Evolutionary conservation across 495 filamentous ascomycete species (phyloP).

Genomic region (Xeromyces bisporus): DNA sequence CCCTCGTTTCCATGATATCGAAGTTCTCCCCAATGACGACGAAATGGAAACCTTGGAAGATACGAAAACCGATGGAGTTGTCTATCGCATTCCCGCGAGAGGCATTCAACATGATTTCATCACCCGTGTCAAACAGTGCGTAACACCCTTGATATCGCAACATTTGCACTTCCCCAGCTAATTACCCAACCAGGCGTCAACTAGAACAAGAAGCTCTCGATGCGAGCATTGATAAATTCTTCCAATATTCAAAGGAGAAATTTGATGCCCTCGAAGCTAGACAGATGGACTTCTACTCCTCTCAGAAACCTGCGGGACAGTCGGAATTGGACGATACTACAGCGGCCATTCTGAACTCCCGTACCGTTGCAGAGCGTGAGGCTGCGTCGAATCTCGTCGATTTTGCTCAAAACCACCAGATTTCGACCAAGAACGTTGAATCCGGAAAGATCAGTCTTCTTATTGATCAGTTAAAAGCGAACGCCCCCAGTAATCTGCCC

Average conservation of each 20-base stretch:
- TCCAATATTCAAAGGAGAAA: constrained; percentile 10
- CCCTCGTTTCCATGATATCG: constrained; percentile 59
- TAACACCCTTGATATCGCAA: neutral
- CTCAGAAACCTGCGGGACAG: constrained; percentile 3
- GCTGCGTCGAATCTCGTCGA: constrained; percentile 14
- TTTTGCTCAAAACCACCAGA: constrained; percentile 10
- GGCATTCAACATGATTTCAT: constrained; percentile 68
- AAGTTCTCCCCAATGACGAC: constrained; percentile 40
- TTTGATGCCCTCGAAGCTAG: constrained; percentile 10
- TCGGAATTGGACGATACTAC: constrained; percentile 6
- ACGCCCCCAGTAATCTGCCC: constrained; percentile 8
- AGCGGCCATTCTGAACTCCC: constrained; percentile 9
- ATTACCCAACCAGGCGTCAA: constrained; percentile 8
- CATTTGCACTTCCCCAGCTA: neutral
- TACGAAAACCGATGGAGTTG: constrained; percentile 33
- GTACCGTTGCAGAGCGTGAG: constrained; percentile 14
- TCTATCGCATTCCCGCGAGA: constrained; percentile 50
- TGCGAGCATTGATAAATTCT: constrained; percentile 8
- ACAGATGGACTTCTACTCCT: constrained; percentile 10
- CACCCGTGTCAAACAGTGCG: constrained; percentile 21
- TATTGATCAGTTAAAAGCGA: constrained; percentile 15
- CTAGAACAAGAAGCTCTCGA: constrained; percentile 6
- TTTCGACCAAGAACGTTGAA: constrained; percentile 1
- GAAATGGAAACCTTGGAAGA: constrained; percentile 38
- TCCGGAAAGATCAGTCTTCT: constrained; percentile 10